A percentile compares a stretch with the other conserved stretches of the same genome.
Evolutionary conservation across 73 alveolate genomes (phyloP).

Genomic region (Uronychia binucleata): DNA sequence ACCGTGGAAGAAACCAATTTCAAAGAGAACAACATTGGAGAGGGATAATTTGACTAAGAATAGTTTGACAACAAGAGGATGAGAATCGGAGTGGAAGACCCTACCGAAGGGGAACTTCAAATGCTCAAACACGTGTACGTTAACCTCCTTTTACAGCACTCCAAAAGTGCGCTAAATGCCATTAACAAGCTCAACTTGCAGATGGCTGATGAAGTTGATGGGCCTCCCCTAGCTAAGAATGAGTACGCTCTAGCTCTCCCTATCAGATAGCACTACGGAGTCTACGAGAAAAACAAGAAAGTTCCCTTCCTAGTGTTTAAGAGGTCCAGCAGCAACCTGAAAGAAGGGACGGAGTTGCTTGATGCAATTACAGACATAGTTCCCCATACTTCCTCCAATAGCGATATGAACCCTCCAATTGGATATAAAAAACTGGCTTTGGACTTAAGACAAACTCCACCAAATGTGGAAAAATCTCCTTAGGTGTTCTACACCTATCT

Average conservation of each 20-base stretch:
- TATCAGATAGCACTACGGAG: constrained; percentile 82
- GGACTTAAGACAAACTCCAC: constrained; percentile 78
- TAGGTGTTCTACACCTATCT: constrained; percentile 88
- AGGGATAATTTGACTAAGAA: constrained; percentile 43
- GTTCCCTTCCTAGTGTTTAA: constrained; percentile 76
- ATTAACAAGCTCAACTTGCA: constrained; percentile 70
- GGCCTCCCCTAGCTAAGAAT: constrained; percentile 88
- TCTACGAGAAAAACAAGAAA: constrained; percentile 65
- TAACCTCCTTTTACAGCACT: constrained; percentile 64
- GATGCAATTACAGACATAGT: constrained; percentile 86
- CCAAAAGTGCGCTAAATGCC: constrained; percentile 71
- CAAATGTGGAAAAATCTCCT: constrained; percentile 80
- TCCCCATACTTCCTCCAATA: constrained; percentile 88
- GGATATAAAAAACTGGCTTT: constrained; percentile 86
- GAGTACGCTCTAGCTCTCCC: constrained; percentile 85
- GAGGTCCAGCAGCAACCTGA: constrained; percentile 65
- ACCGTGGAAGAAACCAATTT: not conserved
- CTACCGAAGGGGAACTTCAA: constrained; percentile 76
- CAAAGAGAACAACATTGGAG: not conserved
- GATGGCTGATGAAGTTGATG: constrained; percentile 88
- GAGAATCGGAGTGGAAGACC: constrained; percentile 19
- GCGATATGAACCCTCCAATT: constrained; percentile 88
- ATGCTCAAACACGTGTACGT: constrained; percentile 75
- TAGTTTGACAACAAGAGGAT: constrained; percentile 58
- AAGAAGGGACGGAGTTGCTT: constrained; percentile 91